phyloP scores from a whole-genome alignment of 2,329 filamentous ascomycete species.

The Aspergillus novoparasiticus region DNA sequence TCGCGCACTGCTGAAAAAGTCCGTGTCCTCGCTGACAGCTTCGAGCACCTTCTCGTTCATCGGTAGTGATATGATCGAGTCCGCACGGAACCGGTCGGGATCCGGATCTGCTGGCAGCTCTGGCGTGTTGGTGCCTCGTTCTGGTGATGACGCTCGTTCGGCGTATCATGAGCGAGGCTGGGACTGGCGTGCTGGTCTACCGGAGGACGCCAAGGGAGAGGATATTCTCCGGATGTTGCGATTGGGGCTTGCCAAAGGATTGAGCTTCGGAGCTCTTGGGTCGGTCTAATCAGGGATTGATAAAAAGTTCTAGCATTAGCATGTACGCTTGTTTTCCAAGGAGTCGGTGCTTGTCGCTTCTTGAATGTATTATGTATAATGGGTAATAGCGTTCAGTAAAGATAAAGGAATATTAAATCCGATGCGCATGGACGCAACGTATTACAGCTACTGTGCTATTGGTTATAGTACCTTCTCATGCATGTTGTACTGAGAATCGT shows the following conservation, averaged over 20 bases:
- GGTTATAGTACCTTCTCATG: neutral
- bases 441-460: neutral
- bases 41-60: slow-evolving; percentile 69
- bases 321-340: neutral
- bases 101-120: slow-evolving; percentile 57
- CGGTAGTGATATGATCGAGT: slow-evolving; percentile 70
- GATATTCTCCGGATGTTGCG: slow-evolving; percentile 75
- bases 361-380: slow-evolving; percentile 1
- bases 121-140: slow-evolving; percentile 48
- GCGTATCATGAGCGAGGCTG: slow-evolving; percentile 59
- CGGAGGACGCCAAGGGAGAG: slow-evolving; percentile 60
- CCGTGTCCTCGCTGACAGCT: slow-evolving; percentile 57
- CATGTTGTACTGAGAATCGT: neutral
- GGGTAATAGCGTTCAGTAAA: neutral
- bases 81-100: slow-evolving; percentile 36
- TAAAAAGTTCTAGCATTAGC: slow-evolving; percentile 5
- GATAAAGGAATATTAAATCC: neutral
- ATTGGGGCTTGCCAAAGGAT: slow-evolving; percentile 71
- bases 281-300: slow-evolving; percentile 16
- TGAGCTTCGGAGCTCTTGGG: slow-evolving; percentile 50
- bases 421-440: neutral
- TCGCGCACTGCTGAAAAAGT: slow-evolving; percentile 68
- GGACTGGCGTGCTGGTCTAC: slow-evolving; percentile 69
- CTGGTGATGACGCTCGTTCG: slow-evolving; percentile 26
- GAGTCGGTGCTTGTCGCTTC: neutral